Evolutionary conservation across 345 rosid species (phyloP).

Genomic region (Arabidopsis thaliana): TAIR10.1 NC_003070.9:4464501-4465000

Average conservation of each 20-base stretch:
- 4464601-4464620: neutral
- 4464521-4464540: conserved; percentile 38
- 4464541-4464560: conserved; percentile 15
- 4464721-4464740: conserved; percentile 39
- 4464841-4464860: conserved; percentile 54
- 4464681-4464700: neutral
- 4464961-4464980: conserved; percentile 52
- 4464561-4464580: conserved; percentile 4
- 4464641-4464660: conserved; percentile 25
- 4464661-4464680: conserved; percentile 19
- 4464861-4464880: conserved; percentile 45
- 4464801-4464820: conserved; percentile 39
- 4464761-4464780: conserved; percentile 43
- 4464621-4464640: conserved; percentile 34
- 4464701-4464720: conserved; percentile 24
- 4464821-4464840: conserved; percentile 29
- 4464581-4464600: neutral
- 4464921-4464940: neutral
- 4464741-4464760: conserved; percentile 4
- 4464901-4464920: neutral
- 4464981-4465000: conserved; percentile 49
- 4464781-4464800: conserved; percentile 50
- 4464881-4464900: neutral
- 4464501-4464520: conserved; percentile 23
- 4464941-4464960: conserved; percentile 46